A percentile compares a stretch with the other conserved stretches of the same genome.
These are phyloP conservation scores for Phytophthora litchii DNA, from an alignment of 352 stramenopile genomes.

Conservation along the genomic window DNA sequence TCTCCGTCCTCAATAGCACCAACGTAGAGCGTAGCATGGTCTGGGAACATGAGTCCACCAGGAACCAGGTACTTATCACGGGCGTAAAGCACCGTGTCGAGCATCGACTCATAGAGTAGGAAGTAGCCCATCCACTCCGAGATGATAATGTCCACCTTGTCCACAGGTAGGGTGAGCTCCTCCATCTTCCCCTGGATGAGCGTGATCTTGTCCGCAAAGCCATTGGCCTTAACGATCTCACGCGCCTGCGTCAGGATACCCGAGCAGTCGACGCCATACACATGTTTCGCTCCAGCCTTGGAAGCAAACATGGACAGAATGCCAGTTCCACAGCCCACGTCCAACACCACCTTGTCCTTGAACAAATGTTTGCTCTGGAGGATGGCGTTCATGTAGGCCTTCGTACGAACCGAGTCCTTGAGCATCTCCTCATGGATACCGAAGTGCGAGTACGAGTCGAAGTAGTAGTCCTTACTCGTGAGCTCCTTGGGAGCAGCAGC, in stretches of 20 bases:
- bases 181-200: slow-evolving; percentile 96
- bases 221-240: slow-evolving; percentile 96
- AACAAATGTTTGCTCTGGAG: slow-evolving; percentile 97
- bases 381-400: slow-evolving; percentile 98
- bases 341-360: slow-evolving; percentile 96
- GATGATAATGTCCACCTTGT: slow-evolving; percentile 97
- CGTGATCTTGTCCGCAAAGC: slow-evolving; percentile 93
- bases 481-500: slow-evolving; percentile 50
- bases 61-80: slow-evolving; percentile 95
- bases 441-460: slow-evolving; percentile 98
- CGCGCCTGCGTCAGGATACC: slow-evolving; percentile 93
- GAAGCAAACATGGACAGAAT: slow-evolving; percentile 98
- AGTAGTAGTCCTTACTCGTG: slow-evolving; percentile 97
- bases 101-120: slow-evolving; percentile 97
- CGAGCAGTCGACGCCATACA: slow-evolving; percentile 97
- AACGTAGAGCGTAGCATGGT: slow-evolving; percentile 97
- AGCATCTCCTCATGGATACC: slow-evolving; percentile 99
- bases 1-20: slow-evolving; percentile 96
- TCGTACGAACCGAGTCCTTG: slow-evolving; percentile 96
- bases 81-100: slow-evolving; percentile 97
- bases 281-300: slow-evolving; percentile 92
- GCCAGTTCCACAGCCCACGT: slow-evolving; percentile 96
- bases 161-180: slow-evolving; percentile 91
- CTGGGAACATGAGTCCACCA: slow-evolving; percentile 95
- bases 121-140: slow-evolving; percentile 99